Percentiles rank a stretch among this genome's conserved stretches.
Evolutionary conservation across 495 filamentous ascomycete genomes (phyloP).

Genomic region (Trypethelium eluteriae): DNA sequence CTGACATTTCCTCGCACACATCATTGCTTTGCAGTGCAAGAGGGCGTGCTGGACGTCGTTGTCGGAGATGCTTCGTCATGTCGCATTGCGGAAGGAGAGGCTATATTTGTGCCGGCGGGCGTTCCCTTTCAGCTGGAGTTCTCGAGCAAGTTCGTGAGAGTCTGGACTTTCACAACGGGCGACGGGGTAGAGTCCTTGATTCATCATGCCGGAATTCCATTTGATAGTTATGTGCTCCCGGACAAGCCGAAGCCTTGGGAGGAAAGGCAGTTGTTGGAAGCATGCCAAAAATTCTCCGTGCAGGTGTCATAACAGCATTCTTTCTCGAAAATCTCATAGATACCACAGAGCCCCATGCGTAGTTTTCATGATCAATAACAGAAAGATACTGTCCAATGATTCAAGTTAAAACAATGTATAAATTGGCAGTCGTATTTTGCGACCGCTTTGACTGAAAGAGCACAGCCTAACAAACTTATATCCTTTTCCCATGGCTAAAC

Average conservation of each 20-base stretch:
- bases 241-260: slow-evolving; percentile 1
- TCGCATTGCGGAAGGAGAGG: slow-evolving; percentile 13
- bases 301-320: background rate
- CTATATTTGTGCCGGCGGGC: slow-evolving; percentile 18
- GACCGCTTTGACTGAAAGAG: no score
- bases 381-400: no score
- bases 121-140: slow-evolving; percentile 11
- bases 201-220: background rate
- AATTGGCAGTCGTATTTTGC: no score
- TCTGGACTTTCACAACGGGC: slow-evolving; percentile 4
- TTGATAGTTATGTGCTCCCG: background rate
- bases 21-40: slow-evolving; percentile 15
- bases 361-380: no score
- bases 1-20: slow-evolving; percentile 12
- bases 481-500: no score
- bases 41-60: slow-evolving; percentile 15
- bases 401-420: no score
- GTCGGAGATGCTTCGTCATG: slow-evolving; percentile 7
- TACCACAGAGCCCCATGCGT: no score
- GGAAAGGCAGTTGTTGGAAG: background rate
- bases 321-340: no score
- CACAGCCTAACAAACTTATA: no score
- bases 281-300: background rate
- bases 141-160: slow-evolving; percentile 5
- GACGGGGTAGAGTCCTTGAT: background rate